Conservation (phyloP, 345 rosid species). For the Eucalyptus curtisii region DNA sequence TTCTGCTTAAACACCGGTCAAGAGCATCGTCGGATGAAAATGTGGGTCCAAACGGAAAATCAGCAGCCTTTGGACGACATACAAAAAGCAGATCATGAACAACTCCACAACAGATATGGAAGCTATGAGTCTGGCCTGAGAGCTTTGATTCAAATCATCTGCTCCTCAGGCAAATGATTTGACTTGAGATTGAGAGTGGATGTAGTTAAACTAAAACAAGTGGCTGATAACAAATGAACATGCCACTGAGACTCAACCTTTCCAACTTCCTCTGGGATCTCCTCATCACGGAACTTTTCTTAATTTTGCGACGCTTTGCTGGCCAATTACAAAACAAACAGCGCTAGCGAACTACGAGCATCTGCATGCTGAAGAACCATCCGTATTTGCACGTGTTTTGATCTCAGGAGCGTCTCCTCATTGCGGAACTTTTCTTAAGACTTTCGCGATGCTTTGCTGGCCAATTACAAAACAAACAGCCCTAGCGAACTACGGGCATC, state of each 20-base stretch:
- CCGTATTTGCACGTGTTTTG: neutral
- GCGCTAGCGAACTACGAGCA: neutral
- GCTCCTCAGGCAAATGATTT: neutral
- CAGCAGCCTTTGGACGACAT: neutral
- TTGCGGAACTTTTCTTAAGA: neutral
- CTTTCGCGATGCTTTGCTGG: neutral
- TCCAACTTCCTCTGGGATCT: neutral
- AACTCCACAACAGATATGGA: neutral
- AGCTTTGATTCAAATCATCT: neutral
- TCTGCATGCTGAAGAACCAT: neutral
- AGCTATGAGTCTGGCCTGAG: neutral
- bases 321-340: neutral
- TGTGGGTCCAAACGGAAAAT: neutral
- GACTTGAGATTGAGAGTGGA: neutral
- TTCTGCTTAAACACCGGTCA: neutral
- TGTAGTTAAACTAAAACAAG: neutral
- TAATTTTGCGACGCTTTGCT: neutral
- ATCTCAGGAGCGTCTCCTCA: neutral
- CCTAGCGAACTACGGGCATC: neutral
- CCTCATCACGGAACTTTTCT: neutral
- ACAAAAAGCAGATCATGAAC: neutral
- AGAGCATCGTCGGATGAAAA: neutral
- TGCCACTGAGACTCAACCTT: neutral
- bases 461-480: neutral
- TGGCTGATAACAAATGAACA: neutral